These are phyloP conservation scores for Helicostylum pulchrum DNA, from an alignment of 192 early-diverging fungal genomes.

Conservation along the genomic window DNA sequence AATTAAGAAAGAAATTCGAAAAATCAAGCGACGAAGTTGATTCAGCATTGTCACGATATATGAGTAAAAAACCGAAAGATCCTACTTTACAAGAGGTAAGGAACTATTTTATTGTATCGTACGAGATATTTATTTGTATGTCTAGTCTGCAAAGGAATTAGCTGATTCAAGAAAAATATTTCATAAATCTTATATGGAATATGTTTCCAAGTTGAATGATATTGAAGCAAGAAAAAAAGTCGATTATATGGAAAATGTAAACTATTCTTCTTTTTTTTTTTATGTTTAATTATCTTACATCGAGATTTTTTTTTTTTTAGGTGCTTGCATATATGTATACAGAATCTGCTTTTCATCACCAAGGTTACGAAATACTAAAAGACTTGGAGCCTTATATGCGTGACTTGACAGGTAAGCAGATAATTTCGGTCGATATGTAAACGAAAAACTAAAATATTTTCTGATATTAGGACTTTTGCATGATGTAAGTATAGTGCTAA, in stretches of 20 bases:
- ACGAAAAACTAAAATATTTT: conserved; percentile 25
- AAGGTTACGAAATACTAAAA: conserved; percentile 74
- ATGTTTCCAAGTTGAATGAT: conserved; percentile 69
- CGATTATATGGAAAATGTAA: conserved; percentile 70
- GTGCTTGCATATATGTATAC: conserved; percentile 80
- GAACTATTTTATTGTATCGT: neutral
- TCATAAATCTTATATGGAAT: conserved; percentile 58
- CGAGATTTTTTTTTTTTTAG: conserved; percentile 38
- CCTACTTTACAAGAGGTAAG: conserved; percentile 53
- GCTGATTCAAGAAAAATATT: conserved; percentile 59
- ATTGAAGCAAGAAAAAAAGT: conserved; percentile 71
- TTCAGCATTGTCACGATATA: conserved; percentile 53
- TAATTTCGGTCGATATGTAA: no score
- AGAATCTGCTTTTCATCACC: conserved; percentile 79
- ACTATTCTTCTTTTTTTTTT: conserved; percentile 1
- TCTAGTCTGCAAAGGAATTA: conserved; percentile 54
- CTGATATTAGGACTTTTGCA: conserved; percentile 37
- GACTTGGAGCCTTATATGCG: conserved; percentile 83
- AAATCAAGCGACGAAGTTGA: conserved; percentile 61
- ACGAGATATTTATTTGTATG: neutral
- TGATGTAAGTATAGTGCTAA: conserved; percentile 33
- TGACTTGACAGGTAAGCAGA: conserved; percentile 54
- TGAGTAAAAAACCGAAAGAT: conserved; percentile 60
- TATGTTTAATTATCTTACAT: neutral
- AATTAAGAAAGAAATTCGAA: conserved; percentile 58